A percentile compares a stretch with the other conserved stretches of the same genome.
Conservation (phyloP, 805 yeast genomes). For the Candida ortonii region DNA sequence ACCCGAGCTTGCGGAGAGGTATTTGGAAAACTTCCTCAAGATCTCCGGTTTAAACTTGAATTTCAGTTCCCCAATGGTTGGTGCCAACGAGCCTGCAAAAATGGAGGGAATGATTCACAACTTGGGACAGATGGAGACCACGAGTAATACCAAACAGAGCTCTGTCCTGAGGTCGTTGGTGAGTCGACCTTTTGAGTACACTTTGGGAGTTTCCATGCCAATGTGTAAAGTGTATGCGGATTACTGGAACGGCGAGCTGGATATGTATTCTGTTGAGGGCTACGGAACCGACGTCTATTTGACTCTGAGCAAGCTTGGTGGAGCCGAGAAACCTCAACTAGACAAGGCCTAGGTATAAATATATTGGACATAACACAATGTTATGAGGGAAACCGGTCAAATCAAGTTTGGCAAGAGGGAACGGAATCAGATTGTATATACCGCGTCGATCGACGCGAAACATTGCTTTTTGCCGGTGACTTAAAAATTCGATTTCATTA, state of each 20-base stretch:
- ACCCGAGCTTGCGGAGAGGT: constrained; percentile 54
- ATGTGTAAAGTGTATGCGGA: constrained; percentile 92
- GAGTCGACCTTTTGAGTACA: constrained; percentile 68
- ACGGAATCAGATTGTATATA: no score
- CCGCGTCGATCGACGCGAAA: no score
- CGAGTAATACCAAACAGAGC: constrained; percentile 23
- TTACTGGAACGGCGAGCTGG: constrained; percentile 92
- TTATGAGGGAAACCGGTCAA: no score
- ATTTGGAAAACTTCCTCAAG: constrained; percentile 64
- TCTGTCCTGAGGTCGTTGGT: constrained; percentile 64
- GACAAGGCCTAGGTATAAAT: constrained; percentile 65
- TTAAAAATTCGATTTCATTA: no score
- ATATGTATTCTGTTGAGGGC: constrained; percentile 81
- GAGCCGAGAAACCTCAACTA: constrained; percentile 58
- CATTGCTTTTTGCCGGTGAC: no score
- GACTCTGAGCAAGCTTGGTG: constrained; percentile 75
- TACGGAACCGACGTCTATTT: constrained; percentile 88
- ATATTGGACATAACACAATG: no score
- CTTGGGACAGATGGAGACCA: constrained; percentile 32
- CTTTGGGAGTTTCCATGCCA: constrained; percentile 86
- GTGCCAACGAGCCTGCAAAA: constrained; percentile 6
- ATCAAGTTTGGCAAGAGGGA: no score
- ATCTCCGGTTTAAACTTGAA: constrained; percentile 58
- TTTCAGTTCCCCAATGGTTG: constrained; percentile 25
- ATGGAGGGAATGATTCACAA: constrained; percentile 28